A percentile compares a stretch with the other conserved stretches of the same genome.
These are phyloP conservation scores for Grosmannia clavigera DNA, from an alignment of 2,329 filamentous ascomycete species.

Conservation along the genomic window DNA sequence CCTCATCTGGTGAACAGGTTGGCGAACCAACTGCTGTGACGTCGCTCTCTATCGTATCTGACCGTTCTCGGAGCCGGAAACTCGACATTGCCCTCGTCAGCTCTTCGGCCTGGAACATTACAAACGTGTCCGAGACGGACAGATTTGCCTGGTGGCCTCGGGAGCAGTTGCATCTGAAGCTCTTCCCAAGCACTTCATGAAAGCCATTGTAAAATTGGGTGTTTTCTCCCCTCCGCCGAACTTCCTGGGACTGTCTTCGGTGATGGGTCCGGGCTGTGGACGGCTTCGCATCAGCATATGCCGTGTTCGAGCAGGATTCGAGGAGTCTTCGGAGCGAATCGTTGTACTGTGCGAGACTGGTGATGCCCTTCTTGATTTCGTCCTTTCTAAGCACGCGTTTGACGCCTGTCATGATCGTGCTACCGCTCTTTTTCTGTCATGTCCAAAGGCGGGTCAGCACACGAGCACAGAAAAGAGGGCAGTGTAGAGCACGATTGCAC, in stretches of 20 bases:
- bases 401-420: slow-evolving; percentile 2
- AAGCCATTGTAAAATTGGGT: slow-evolving; percentile 8
- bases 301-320: slow-evolving; percentile 7
- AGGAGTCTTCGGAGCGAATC: slow-evolving; percentile 4
- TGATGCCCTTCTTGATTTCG: slow-evolving; percentile 4
- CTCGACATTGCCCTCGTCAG: slow-evolving; percentile 2
- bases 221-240: slow-evolving; percentile 5
- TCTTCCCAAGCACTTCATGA: slow-evolving; percentile 9
- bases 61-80: slow-evolving; percentile 3
- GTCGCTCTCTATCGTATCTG: slow-evolving; percentile 6
- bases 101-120: slow-evolving; percentile 8
- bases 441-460: neutral
- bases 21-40: slow-evolving; percentile 1
- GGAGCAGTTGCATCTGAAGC: slow-evolving; percentile 9
- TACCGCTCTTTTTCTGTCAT: neutral
- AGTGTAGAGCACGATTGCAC: neutral
- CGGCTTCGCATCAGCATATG: slow-evolving; percentile 5
- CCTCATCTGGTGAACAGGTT: neutral
- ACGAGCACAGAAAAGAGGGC: neutral
- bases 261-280: neutral
- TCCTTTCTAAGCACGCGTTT: slow-evolving; percentile 8
- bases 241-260: slow-evolving; percentile 1
- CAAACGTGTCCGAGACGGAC: slow-evolving; percentile 9
- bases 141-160: slow-evolving; percentile 10
- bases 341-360: slow-evolving; percentile 6